phyloP scores from a whole-genome alignment of 2,329 filamentous ascomycete species.

The Phaeosphaeriaceae sp. region DNA sequence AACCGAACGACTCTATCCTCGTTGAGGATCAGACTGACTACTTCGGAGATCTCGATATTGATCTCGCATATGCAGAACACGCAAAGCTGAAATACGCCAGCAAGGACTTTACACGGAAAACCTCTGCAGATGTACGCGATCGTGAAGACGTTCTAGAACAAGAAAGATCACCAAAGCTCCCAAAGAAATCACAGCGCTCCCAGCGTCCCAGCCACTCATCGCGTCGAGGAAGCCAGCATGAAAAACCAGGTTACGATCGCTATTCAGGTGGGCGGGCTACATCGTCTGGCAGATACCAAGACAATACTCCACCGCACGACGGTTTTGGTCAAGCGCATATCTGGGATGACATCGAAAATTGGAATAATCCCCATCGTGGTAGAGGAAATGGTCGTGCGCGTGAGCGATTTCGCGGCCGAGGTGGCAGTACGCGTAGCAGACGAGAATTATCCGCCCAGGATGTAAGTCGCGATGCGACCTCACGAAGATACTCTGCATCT shows the following conservation, averaged over 20 bases:
- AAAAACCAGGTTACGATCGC: not conserved
- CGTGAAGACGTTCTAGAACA: not conserved
- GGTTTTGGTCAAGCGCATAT: not conserved
- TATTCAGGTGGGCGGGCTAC: not conserved
- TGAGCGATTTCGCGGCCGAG: not conserved
- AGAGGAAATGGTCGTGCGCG: not conserved
- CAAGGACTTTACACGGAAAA: not conserved
- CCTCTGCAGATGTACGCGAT: not conserved
- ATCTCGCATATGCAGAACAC: not conserved
- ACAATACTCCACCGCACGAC: not conserved
- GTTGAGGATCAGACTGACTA: not conserved
- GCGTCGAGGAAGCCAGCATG: not conserved
- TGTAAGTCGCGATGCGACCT: not conserved
- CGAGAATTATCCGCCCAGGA: not conserved
- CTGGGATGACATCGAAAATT: not conserved
- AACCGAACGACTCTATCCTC: not conserved
- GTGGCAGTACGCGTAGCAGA: not conserved
- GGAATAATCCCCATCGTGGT: not conserved
- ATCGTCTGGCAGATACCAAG: not conserved
- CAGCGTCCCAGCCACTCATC: not conserved
- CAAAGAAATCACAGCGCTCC: not conserved
- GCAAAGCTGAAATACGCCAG: not conserved
- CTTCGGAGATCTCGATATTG: not conserved
- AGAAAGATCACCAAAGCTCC: not conserved
- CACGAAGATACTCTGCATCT: not conserved